Percentiles rank a stretch among this genome's conserved stretches.
Conservation (phyloP, 306 rosid species). For the Lathyrus aphaca region DNA sequence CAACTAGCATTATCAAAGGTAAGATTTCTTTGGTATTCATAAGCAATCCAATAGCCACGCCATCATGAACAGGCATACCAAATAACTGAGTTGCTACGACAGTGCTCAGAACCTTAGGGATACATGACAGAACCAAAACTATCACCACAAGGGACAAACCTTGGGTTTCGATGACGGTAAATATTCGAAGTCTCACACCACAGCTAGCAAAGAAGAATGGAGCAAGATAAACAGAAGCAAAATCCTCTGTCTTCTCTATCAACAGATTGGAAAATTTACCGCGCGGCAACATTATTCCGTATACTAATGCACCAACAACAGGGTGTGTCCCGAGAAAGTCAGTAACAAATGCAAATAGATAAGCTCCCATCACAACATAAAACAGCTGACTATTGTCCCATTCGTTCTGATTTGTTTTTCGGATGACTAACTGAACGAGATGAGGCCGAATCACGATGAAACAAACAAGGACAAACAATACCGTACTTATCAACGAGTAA, state of each 20-base stretch:
- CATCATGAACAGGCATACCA: constrained; percentile 41
- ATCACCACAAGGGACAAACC: background rate
- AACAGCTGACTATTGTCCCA: constrained; percentile 39
- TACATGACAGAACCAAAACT: constrained; percentile 21
- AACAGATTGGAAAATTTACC: constrained; percentile 45
- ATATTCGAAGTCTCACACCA: constrained; percentile 32
- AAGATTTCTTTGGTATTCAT: constrained; percentile 55
- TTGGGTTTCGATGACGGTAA: background rate
- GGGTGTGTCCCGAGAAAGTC: constrained; percentile 51
- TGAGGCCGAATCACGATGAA: constrained; percentile 34
- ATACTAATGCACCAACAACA: constrained; percentile 50
- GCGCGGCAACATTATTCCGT: constrained; percentile 48
- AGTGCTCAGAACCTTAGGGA: constrained; percentile 47
- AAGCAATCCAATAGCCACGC: constrained; percentile 47
- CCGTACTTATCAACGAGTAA: constrained; percentile 10
- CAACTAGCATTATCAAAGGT: constrained; percentile 39
- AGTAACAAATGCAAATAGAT: constrained; percentile 32
- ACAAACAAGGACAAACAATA: constrained; percentile 23
- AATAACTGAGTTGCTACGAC: constrained; percentile 22
- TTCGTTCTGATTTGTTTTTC: constrained; percentile 14
- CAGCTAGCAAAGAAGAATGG: constrained; percentile 44
- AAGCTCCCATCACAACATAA: constrained; percentile 41
- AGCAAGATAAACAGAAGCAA: constrained; percentile 33
- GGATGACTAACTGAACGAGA: background rate
- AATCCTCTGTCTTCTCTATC: constrained; percentile 45